These are phyloP conservation scores for Colletotrichum truncatum DNA, from an alignment of 2,329 filamentous ascomycete genomes.

Conservation along the genomic window DNA sequence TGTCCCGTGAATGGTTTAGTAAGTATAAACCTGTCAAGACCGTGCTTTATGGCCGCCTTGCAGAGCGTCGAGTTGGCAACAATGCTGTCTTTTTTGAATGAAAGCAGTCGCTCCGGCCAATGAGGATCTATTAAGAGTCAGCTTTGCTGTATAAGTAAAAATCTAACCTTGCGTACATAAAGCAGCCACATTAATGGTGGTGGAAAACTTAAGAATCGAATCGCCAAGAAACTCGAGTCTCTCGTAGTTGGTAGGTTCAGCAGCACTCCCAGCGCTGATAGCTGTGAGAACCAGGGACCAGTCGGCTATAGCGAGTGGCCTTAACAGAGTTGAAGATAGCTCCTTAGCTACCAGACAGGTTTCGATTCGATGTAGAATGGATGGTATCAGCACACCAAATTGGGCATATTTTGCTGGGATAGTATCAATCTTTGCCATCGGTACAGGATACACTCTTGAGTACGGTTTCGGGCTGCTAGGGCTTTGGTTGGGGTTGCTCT, in stretches of 20 bases:
- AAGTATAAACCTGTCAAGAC: slow-evolving; percentile 79
- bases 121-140: slow-evolving; percentile 59
- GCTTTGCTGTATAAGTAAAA: neutral
- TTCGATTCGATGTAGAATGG: slow-evolving; percentile 76
- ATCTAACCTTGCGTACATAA: slow-evolving; percentile 49
- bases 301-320: slow-evolving; percentile 58
- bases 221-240: slow-evolving; percentile 90
- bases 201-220: slow-evolving; percentile 79
- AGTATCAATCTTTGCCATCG: slow-evolving; percentile 59
- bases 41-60: slow-evolving; percentile 67
- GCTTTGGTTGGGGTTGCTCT: slow-evolving; percentile 9
- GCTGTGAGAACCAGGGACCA: slow-evolving; percentile 68
- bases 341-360: slow-evolving; percentile 69
- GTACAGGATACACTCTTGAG: slow-evolving; percentile 52
- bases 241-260: slow-evolving; percentile 76
- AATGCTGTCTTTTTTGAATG: slow-evolving; percentile 71
- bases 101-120: slow-evolving; percentile 83
- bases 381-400: slow-evolving; percentile 74
- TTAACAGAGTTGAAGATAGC: slow-evolving; percentile 65
- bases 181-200: slow-evolving; percentile 70
- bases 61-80: slow-evolving; percentile 82
- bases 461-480: slow-evolving; percentile 51
- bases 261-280: slow-evolving; percentile 72
- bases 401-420: slow-evolving; percentile 54
- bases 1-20: slow-evolving; percentile 71